Base-by-base conservation (phyloP, 2,329 filamentous ascomycete genomes). In the Cladobotryum mycophilum region DNA sequence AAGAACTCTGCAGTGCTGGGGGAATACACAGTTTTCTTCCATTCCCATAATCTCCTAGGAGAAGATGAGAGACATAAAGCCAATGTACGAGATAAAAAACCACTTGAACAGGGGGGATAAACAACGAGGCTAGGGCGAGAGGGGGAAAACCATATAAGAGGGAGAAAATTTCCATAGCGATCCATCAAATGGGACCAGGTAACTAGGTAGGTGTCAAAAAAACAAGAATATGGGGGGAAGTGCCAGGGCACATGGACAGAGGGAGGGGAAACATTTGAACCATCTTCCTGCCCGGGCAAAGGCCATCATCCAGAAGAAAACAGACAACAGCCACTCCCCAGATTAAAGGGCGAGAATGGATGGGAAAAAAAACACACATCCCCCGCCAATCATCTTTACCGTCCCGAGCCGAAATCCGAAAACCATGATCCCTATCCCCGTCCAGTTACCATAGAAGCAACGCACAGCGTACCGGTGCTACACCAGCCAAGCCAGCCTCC, bases 361-460 rank as follows among this genome's bases (percentile, higher is more conserved):
- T 33, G n/a, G 40, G 43, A 41, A 47, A 47, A 47, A 13, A 41
- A 17, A 14, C 38, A 41, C 38, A 37, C 36, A 53, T 45, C 51
- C 44, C 41, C 40, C 48, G 48, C 48, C 48, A 37, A 34, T 51
- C 51, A 18, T 44, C 44, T 47, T 49, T 51, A 43, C 48, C 36
- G 37, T 47, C 48, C 51, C 45, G 17, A 51, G 48, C 48, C 48
- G 47, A 53, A 51, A 44, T 47, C 64, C 62, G 58, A 60, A 66
- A 69, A 64, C 65, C 64, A 65, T 58, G 62, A 59, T 60, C 61
- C 66, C 60, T 63, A 59, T 62, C 68, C 63, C 58, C 54, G 63
- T 62, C 38, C 38, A 41, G 38, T 62, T 58, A 56, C 61, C 58
- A 62, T 56, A 64, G 59, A 61, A 63, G 57, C 63, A 65, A 65